A percentile compares a stretch with the other conserved stretches of the same genome.
Evolutionary conservation across 139 green algal genomes (phyloP).

Genomic region (Ettlia oleoabundans): DNA sequence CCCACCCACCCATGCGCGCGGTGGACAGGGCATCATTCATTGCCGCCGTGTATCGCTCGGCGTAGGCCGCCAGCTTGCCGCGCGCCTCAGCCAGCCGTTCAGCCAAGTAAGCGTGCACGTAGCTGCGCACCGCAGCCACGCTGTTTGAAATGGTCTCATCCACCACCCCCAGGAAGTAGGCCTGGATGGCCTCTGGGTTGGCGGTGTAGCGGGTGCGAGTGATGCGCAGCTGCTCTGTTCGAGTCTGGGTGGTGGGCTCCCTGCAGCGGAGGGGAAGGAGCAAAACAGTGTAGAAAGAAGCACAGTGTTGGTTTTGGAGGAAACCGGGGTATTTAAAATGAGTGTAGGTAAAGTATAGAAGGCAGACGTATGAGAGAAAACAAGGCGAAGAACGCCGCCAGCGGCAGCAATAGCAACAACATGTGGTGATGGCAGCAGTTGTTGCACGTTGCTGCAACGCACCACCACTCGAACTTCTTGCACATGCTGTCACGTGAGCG

Average conservation of each 20-base stretch:
- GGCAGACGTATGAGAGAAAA: neutral
- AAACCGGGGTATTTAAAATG: too few relatives aligned
- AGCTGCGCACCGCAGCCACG: neutral
- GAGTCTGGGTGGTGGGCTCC: neutral
- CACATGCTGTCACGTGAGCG: neutral
- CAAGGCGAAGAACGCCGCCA: neutral
- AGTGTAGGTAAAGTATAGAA: neutral
- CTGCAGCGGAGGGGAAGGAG: neutral
- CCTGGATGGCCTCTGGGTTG: neutral
- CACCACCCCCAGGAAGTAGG: conserved; percentile 11
- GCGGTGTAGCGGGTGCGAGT: neutral
- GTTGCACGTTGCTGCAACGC: neutral
- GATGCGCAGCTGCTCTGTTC: neutral
- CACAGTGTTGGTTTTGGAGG: too few relatives aligned
- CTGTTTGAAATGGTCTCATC: neutral
- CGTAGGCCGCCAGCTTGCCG: conserved; percentile 3
- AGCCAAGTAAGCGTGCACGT: conserved; percentile 5
- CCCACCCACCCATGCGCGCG: neutral
- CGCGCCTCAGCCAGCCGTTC: conserved; percentile 14
- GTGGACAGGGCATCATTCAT: conserved; percentile 2
- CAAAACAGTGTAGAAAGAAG: neutral
- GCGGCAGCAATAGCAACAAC: neutral
- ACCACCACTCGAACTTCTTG: neutral
- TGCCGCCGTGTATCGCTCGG: neutral
- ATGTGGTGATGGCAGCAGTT: neutral